These are phyloP conservation scores for Porcisia hertigi DNA, from an alignment of 208 protist genomes.

Conservation along the genomic window DNA sequence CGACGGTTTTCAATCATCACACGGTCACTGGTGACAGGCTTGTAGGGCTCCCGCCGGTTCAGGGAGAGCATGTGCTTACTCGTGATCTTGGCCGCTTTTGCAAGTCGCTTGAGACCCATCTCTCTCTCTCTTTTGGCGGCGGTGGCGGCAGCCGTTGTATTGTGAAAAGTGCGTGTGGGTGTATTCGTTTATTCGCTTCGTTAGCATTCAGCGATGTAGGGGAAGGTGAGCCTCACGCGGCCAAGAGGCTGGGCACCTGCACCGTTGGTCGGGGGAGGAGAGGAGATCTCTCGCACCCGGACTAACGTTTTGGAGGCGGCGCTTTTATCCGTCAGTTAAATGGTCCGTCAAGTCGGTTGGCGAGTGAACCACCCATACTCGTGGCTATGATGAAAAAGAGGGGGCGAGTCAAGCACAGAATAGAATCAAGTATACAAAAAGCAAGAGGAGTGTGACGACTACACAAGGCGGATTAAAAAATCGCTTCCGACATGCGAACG, in stretches of 20 bases:
- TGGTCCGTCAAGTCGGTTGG: neutral
- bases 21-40: constrained; percentile 57
- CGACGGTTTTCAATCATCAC: constrained; percentile 61
- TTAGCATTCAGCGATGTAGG: neutral
- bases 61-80: constrained; percentile 43
- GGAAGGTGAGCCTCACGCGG: neutral
- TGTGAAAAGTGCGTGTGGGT: neutral
- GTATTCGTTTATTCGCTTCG: too few species aligned
- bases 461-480: neutral
- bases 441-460: neutral
- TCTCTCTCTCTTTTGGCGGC: neutral
- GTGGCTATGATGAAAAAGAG: neutral
- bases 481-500: neutral
- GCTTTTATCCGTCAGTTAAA: neutral
- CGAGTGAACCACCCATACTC: too few species aligned
- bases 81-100: constrained; percentile 47
- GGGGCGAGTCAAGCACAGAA: neutral
- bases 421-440: neutral
- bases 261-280: neutral
- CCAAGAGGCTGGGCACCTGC: neutral
- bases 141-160: neutral
- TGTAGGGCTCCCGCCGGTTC: constrained; percentile 61
- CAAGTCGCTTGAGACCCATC: constrained; percentile 40
- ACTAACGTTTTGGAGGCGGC: neutral
- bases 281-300: too few species aligned